Conservation (phyloP, 2,329 filamentous ascomycete species). For the Colletotrichum echinochloae region DNA sequence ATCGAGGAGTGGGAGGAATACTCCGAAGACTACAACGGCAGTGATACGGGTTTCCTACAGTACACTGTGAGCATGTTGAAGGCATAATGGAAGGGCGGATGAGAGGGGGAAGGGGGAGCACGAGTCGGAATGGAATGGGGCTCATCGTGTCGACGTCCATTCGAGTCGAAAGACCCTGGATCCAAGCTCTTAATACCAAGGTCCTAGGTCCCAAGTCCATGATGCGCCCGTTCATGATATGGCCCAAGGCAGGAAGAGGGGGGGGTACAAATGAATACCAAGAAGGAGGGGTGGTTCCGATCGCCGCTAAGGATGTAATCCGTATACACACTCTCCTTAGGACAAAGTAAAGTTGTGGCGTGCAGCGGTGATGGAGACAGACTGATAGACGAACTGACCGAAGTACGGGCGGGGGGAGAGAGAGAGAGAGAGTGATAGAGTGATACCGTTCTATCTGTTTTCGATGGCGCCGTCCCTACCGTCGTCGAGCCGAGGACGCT, state of each 20-base stretch:
- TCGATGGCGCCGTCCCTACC: slow-evolving; percentile 4
- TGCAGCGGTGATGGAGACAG: not conserved
- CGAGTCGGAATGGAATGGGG: slow-evolving; percentile 10
- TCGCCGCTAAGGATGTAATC: slow-evolving; percentile 30
- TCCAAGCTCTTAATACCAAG: slow-evolving; percentile 18
- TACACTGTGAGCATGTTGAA: slow-evolving; percentile 27
- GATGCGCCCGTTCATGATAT: not conserved
- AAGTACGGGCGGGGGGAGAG: not conserved
- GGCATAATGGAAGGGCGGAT: not conserved
- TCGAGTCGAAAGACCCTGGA: not conserved
- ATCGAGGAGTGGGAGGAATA: not conserved
- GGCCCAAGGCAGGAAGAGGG: slow-evolving; percentile 17
- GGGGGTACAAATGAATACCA: not conserved
- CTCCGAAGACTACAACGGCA: slow-evolving; percentile 27
- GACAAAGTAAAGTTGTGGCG: slow-evolving; percentile 1
- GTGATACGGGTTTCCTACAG: slow-evolving; percentile 22
- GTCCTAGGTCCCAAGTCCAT: slow-evolving; percentile 11
- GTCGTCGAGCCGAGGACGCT: slow-evolving; percentile 6
- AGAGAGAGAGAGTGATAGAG: not conserved
- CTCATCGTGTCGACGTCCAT: not conserved
- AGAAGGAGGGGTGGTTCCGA: slow-evolving; percentile 19
- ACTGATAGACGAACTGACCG: not conserved
- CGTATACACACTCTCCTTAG: slow-evolving; percentile 9
- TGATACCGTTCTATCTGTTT: not conserved
- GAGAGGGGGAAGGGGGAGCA: not conserved